Evolutionary conservation across 306 rosid species (phyloP).

Genomic region (Geum urbanum): DNA sequence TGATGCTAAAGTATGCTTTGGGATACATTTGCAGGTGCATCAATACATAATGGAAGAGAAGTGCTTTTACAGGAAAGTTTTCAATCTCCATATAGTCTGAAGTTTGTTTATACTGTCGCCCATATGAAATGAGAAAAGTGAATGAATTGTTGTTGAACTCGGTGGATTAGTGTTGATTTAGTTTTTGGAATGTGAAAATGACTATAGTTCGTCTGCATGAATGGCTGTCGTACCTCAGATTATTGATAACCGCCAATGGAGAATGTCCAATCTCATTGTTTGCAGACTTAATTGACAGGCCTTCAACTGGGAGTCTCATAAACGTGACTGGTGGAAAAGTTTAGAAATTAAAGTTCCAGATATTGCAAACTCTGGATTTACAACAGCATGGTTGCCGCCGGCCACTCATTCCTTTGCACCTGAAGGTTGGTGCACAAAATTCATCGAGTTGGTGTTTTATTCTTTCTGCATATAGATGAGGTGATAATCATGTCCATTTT

Average conservation of each 20-base stretch:
- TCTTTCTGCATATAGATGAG: conserved; percentile 12
- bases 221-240: conserved; percentile 7
- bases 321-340: conserved; percentile 71
- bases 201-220: neutral
- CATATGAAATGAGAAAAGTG: neutral
- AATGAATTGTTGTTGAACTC: neutral
- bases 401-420: conserved; percentile 69
- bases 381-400: conserved; percentile 96
- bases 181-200: neutral
- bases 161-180: neutral
- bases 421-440: conserved; percentile 47
- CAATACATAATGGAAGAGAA: conserved; percentile 65
- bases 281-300: conserved; percentile 44
- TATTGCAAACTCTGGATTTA: conserved; percentile 69
- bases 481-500: neutral
- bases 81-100: neutral
- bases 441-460: conserved; percentile 1
- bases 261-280: conserved; percentile 3
- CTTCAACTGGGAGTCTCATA: conserved; percentile 92
- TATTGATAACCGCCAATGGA: conserved; percentile 2
- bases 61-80: conserved; percentile 67
- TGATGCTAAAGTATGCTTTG: conserved; percentile 12
- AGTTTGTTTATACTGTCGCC: neutral
- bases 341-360: conserved; percentile 67
- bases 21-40: conserved; percentile 41